A percentile compares a stretch with the other conserved stretches of the same genome.
Conservation (phyloP, 768 basidiomycete species). For the Leccinum rimulosum region DNA sequence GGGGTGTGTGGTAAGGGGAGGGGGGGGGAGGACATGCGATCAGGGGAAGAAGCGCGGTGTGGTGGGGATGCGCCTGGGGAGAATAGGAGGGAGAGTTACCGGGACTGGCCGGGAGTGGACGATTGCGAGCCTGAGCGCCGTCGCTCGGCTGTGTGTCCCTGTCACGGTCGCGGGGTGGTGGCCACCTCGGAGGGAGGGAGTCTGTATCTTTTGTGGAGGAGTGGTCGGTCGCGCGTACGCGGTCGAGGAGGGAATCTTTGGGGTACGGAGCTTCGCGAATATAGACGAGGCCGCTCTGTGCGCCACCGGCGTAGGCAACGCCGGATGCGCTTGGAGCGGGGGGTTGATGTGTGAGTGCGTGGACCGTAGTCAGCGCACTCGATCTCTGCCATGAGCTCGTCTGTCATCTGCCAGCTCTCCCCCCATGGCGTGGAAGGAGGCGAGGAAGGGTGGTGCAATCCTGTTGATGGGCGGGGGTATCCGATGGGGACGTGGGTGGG, state of each 20-base stretch:
- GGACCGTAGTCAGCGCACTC: slow-evolving; percentile 68
- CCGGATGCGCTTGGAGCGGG: slow-evolving; percentile 38
- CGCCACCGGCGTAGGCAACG: slow-evolving; percentile 47
- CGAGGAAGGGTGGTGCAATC: slow-evolving; percentile 52
- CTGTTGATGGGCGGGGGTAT: slow-evolving; percentile 66
- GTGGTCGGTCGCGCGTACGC: too few species aligned
- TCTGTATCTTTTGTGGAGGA: too few species aligned
- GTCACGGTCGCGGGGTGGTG: slow-evolving; percentile 36
- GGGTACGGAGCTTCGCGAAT: slow-evolving; percentile 39
- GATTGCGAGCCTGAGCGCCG: slow-evolving; percentile 21
- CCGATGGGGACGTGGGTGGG: slow-evolving; percentile 38
- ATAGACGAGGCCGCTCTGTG: slow-evolving; percentile 37
- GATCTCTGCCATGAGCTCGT: slow-evolving; percentile 67
- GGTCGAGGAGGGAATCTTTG: too few species aligned
- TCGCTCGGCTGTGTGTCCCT: slow-evolving; percentile 40
- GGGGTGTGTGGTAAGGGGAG: too few species aligned
- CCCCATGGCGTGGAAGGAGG: slow-evolving; percentile 53
- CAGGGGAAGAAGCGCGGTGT: slow-evolving; percentile 46
- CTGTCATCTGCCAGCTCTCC: slow-evolving; percentile 65
- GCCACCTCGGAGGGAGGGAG: slow-evolving; percentile 30
- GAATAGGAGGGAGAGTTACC: slow-evolving; percentile 38
- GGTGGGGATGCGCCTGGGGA: slow-evolving; percentile 36
- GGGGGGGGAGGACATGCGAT: slow-evolving; percentile 51
- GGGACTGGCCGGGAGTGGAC: slow-evolving; percentile 35
- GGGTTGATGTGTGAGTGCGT: slow-evolving; percentile 47